A percentile compares a stretch with the other conserved stretches of the same genome.
Conservation (phyloP, 148 eudicot species). For the Agrostemma githago region DNA sequence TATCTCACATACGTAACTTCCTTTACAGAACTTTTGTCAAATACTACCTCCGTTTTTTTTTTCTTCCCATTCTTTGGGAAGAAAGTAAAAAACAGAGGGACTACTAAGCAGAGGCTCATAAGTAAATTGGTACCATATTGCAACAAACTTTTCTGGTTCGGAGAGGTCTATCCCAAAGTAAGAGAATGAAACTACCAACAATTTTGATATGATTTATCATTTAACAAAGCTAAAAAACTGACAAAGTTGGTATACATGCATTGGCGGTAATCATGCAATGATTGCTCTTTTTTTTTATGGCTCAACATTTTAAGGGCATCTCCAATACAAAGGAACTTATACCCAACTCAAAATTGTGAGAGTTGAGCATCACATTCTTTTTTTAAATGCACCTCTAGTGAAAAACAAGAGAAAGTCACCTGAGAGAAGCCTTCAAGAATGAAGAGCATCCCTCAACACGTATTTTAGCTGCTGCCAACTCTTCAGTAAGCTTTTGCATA, state of each 20-base stretch:
- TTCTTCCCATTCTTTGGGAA: no score
- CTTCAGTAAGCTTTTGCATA: conserved; percentile 80
- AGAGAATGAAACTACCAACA: not conserved
- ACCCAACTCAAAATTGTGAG: not conserved
- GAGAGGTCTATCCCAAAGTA: not conserved
- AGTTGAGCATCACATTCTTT: not conserved
- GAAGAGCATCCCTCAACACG: conserved; percentile 89
- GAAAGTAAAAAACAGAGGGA: no score
- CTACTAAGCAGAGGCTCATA: not conserved
- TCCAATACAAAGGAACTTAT: not conserved
- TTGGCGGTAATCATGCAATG: not conserved
- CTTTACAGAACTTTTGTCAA: not conserved
- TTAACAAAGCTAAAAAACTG: not conserved
- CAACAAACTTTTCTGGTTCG: not conserved
- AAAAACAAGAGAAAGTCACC: conserved; percentile 33
- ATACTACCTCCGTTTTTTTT: no score
- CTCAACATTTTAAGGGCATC: not conserved
- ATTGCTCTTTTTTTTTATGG: not conserved
- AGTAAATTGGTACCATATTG: not conserved
- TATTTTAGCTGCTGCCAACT: conserved; percentile 76
- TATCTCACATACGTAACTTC: not conserved
- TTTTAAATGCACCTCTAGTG: conserved; percentile 9
- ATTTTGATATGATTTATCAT: not conserved
- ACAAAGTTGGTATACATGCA: not conserved
- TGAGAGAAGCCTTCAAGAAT: conserved; percentile 80